Evolutionary conservation across 225 moss, liverwort and hornwort species (phyloP), one percentile per base, ranked within the genome.

Genomic region (Pseudisothecium myosuroides): DNA sequence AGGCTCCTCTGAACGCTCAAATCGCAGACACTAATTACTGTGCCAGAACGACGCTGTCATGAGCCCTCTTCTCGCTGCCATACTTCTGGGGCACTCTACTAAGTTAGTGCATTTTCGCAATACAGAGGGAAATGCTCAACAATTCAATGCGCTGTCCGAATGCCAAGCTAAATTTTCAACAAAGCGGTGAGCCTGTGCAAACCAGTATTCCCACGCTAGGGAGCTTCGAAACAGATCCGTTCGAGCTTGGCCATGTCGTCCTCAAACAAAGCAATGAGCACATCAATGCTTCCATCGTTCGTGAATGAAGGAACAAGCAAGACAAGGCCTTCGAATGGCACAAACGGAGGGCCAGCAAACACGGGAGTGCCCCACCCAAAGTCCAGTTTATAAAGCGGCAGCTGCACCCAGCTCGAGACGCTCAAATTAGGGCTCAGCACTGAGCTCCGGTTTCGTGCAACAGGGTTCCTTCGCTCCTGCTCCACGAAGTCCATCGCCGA

Each of bases 171-270:
- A 6, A 83, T 54, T 64, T 43, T 76, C 14, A 62, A 55, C 41
- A 34, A 54, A 39, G 37, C 28, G 56, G 31, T 34, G 74, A 66
- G 15, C 18, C 43, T 26, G 24, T 75, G 43, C 62, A 43, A 37
- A n/a, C 39, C 11, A 28, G 18, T 80, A 62, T 79, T 41, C 34
- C 31, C 43, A 73, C 19, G 54, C 76, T 76, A 85, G 76, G 84
- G 76, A 85, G 84, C 83, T 77, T 91, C 78, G 86, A 90, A 92
- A 81, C 92, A 92, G 71, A 93, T 86, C 61, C 15, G 83, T 67
- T 99, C 96, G 41, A 99, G 92, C 87, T 91, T 94, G 82, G 90
- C 94, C 99, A 99, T 99, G 88, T 94, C 95, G 79, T 95, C 96
- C 34, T 91, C 93, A 58, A 97, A 95, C 55, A 99, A 92, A 50